phyloP scores from a whole-genome alignment of 345 rosid species.

The Durio zibethinus region DNA sequence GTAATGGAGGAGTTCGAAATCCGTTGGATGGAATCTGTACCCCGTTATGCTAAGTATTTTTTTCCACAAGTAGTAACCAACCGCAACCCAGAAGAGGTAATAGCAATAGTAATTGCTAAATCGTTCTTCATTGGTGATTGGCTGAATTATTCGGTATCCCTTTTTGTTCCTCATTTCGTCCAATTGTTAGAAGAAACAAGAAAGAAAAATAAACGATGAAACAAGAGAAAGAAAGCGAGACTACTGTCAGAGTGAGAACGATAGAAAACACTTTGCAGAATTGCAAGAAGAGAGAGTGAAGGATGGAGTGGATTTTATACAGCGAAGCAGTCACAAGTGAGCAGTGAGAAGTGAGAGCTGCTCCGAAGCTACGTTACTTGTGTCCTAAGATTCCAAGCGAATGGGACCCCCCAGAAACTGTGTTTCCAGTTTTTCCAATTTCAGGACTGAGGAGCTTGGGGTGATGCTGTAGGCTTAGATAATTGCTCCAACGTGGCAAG shows the following conservation, averaged over 20 bases:
- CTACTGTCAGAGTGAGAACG: not conserved
- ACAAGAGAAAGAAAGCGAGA: not conserved
- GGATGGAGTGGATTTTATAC: not conserved
- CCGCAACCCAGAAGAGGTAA: conserved; percentile 14
- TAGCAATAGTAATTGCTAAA: conserved; percentile 14
- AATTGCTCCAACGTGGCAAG: not conserved
- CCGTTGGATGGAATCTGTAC: conserved; percentile 16
- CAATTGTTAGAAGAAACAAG: not conserved
- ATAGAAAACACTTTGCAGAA: too few species aligned
- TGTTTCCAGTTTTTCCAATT: conserved; percentile 3
- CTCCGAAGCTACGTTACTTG: not conserved
- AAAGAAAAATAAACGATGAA: too few species aligned
- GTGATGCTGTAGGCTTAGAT: not conserved
- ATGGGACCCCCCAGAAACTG: not conserved
- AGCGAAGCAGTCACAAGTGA: not conserved
- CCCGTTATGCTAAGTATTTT: conserved; percentile 13
- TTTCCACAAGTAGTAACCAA: conserved; percentile 11
- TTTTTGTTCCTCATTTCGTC: conserved; percentile 2
- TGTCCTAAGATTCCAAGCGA: not conserved
- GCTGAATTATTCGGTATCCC: not conserved
- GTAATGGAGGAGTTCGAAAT: conserved; percentile 5
- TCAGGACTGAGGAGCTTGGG: not conserved
- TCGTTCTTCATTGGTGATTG: not conserved
- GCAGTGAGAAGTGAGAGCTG: too few species aligned
- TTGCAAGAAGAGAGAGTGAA: not conserved